phyloP scores from a whole-genome alignment of 495 filamentous ascomycete genomes.

The Thozetella sp. region DNA sequence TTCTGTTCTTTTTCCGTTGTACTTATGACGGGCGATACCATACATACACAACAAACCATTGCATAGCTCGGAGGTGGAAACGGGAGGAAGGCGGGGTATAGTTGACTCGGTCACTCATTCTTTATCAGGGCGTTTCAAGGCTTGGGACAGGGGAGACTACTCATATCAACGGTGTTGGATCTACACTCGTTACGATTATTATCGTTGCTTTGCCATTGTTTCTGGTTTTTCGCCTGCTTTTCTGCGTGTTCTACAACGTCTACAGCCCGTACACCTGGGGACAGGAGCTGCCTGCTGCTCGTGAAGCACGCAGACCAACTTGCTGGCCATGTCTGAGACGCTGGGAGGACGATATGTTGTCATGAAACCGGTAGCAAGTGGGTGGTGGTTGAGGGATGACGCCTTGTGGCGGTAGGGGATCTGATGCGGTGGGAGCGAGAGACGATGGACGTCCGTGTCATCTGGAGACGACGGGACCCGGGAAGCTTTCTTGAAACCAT shows the following conservation, averaged over 20 bases:
- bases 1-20: constrained; percentile 7
- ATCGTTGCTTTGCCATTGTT: too few relatives aligned
- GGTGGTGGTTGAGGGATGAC: background rate
- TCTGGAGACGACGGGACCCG: background rate
- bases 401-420: background rate
- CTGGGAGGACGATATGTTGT: background rate
- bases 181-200: constrained; percentile 8
- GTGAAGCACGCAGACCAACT: background rate
- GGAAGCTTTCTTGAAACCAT: background rate
- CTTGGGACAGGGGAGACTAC: background rate
- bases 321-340: background rate
- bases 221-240: background rate
- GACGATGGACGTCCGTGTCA: background rate
- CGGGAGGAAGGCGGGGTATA: constrained; percentile 3
- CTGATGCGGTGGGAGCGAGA: background rate
- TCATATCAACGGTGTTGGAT: constrained; percentile 14
- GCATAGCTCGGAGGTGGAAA: constrained; percentile 6
- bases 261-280: background rate
- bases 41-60: constrained; percentile 8
- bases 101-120: constrained; percentile 9
- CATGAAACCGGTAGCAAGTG: background rate
- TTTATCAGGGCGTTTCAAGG: constrained; percentile 3
- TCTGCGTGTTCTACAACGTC: background rate
- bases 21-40: constrained; percentile 12
- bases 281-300: background rate